Base-by-base conservation (phyloP, 2,329 filamentous ascomycete species). In the Epicoccum nigrum region DNA sequence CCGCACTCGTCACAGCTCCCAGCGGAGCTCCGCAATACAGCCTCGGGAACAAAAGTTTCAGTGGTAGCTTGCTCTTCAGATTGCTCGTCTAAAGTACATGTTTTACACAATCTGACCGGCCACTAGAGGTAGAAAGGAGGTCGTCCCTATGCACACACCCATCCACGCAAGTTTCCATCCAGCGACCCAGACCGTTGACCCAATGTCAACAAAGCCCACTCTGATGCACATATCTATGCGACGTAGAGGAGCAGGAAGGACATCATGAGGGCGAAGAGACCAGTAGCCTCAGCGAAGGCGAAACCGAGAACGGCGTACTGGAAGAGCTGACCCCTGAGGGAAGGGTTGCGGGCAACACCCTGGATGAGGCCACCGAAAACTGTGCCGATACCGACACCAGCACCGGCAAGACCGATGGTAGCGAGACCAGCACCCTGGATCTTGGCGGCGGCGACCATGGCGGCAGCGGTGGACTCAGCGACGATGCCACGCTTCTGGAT, bases 241-340 rank as follows among this genome's bases (percentile, higher is more conserved):
- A 74, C 72, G 71, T 74, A 74, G 65, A 74, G 70, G 64, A 74
- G 69, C 55, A 74, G 55, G 71, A 74, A 74, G 49, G 72, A 73
- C 70, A 79, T 76, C 77, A 79, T 79, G 67, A 82, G 76, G 60
- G 80, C 79, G 75, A 82, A 82, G 55, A 82, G 76, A 73, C 88
- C 88, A 71, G 90, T 91, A 81, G 90, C 90, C 79, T 94, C 90
- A 79, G 92, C 90, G 87, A 94, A 94, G 77, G 90, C 90, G 83
- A 94, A 94, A 83, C 90, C 90, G 76, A 94, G 83, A 89, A 94
- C 93, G 85, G 90, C 90, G 82, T 94, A 93, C 69, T 89, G 90
- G 89, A 94, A 96, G 75, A 96, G 90, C 86, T 95, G 91, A 78
- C 90, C 90, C 83, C 90, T 88, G 82, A 95, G 89, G 76, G 88